phyloP scores from a whole-genome alignment of 495 filamentous ascomycete genomes.

The Friedmanniomyces simplex region DNA sequence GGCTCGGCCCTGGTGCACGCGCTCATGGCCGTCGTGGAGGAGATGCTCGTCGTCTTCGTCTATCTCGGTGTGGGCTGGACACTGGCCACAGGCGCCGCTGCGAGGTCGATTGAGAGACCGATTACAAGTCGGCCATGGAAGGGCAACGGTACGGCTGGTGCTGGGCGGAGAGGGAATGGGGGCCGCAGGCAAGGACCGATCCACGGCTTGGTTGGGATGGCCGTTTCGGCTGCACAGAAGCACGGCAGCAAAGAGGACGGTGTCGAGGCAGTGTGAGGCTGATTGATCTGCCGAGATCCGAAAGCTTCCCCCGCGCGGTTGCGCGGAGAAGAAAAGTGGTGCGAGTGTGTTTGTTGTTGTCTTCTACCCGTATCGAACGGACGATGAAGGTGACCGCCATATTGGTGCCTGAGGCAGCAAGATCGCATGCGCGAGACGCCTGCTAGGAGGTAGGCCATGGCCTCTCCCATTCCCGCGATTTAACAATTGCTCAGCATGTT shows the following conservation, averaged over 20 bases:
- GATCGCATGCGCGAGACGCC: no score
- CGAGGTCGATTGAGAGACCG: not conserved
- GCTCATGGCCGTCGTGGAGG: not conserved
- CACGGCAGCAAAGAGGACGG: not conserved
- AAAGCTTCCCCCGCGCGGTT: no score
- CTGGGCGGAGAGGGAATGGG: not conserved
- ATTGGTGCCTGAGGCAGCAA: no score
- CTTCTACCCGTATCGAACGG: no score
- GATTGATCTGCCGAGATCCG: not conserved
- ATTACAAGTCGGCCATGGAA: not conserved
- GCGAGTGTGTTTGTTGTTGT: no score
- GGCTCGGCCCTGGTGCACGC: not conserved
- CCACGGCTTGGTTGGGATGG: not conserved
- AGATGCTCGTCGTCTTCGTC: constrained; percentile 1
- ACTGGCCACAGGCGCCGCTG: not conserved
- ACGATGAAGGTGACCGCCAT: no score
- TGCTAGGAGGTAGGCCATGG: no score
- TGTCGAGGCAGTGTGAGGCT: not conserved
- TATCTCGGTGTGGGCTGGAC: not conserved
- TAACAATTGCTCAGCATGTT: no score
- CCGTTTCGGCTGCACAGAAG: not conserved
- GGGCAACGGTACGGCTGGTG: not conserved
- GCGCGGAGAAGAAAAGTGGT: no score
- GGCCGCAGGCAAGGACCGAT: not conserved
- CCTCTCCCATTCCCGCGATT: no score